Evolutionary conservation across 2,329 filamentous ascomycete species (phyloP), one percentile per base, ranked within the genome.

Genomic region (Aureobasidium pullulans): DNA sequence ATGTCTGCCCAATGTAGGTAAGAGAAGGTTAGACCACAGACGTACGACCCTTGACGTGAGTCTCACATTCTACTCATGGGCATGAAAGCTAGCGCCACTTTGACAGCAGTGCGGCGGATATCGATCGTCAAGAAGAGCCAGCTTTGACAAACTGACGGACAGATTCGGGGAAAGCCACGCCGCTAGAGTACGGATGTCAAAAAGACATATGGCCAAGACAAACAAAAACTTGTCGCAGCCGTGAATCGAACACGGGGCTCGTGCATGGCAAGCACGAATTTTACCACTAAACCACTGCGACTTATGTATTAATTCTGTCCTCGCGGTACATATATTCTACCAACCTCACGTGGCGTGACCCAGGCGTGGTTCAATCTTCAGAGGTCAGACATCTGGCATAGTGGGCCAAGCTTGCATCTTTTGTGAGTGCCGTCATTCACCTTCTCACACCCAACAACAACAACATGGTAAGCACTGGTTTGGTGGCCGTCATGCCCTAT

Each of bases 271-370:
- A 57, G 42, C 42, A 57, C 54, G 54, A 57, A 57, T 57, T 57
- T 57, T 57, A 57, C 54, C 54, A 57, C 54, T 57, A 57, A 57
- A 57, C 54, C 54, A 57, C 54, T 57, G 54, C 54, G 54, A 57
- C 54, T 31, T 15, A 13, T 13, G n/a, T 34, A 3, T 4, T 29
- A 31, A 34, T 16, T 10, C 16, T 15, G 29, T n/a, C n/a, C n/a
- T n/a, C n/a, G n/a, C n/a, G n/a, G n/a, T n/a, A n/a, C n/a, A n/a
- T n/a, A n/a, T n/a, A n/a, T n/a, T n/a, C n/a, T n/a, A n/a, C n/a
- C n/a, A n/a, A n/a, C n/a, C n/a, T 19, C 28, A 32, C 15, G 5
- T 13, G 13, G 16, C 5, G 39, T 10, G 19, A 2, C 19, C 6
- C 6, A 13, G 19, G 43, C 43, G 43, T 15, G 5, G 6, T 11